These are phyloP conservation scores for Quercus tomentella DNA, from an alignment of 331 rosid genomes.

Conservation along the genomic window DNA sequence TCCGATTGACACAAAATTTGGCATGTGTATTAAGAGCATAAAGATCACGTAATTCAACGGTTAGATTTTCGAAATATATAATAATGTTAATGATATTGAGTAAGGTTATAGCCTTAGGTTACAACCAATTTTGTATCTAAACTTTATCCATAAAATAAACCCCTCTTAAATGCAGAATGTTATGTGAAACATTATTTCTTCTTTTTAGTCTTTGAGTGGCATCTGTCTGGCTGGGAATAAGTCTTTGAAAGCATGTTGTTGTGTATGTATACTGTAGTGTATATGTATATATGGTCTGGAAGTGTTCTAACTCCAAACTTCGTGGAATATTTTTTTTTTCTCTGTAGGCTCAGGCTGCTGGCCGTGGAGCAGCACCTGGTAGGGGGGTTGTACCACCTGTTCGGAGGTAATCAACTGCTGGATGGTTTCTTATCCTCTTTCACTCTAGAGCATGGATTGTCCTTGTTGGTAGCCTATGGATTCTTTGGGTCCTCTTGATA, in stretches of 20 bases:
- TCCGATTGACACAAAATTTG: too few species aligned
- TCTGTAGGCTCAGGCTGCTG: constrained; percentile 90
- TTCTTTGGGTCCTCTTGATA: neutral
- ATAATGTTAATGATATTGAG: too few species aligned
- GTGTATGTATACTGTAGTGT: neutral
- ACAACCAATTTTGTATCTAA: too few species aligned
- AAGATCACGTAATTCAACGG: too few species aligned
- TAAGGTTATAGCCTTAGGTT: too few species aligned
- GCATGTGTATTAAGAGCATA: too few species aligned
- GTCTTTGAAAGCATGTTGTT: neutral
- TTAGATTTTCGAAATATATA: too few species aligned
- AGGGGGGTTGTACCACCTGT: constrained; percentile 86
- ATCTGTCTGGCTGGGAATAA: neutral
- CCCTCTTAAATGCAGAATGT: neutral
- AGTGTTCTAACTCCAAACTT: constrained; percentile 10
- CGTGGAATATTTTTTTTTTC: neutral
- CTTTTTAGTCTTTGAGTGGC: neutral
- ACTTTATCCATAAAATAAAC: neutral
- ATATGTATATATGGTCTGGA: neutral
- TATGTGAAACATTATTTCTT: neutral
- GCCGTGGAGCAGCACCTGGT: constrained; percentile 89
- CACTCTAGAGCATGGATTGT: neutral
- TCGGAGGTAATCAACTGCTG: constrained; percentile 60
- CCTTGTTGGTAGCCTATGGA: neutral
- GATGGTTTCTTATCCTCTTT: neutral